Base-by-base conservation (phyloP, 768 basidiomycete species). In the Lyophyllum semitale region DNA sequence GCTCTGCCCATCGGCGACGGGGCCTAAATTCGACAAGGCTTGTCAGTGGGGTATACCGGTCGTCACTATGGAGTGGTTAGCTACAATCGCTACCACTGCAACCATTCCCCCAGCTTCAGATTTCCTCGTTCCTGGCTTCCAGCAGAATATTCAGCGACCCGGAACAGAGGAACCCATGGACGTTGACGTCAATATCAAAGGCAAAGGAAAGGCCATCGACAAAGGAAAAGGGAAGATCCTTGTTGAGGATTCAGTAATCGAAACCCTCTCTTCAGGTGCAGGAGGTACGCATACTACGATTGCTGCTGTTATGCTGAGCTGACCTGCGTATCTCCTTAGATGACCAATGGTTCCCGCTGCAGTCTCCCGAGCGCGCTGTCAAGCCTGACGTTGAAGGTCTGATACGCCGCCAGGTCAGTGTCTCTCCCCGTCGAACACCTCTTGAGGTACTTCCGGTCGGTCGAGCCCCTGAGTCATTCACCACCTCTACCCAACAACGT, bases 21-120 rank as follows among this genome's bases (percentile, higher is more conserved):
- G 95, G 15, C 74, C 77, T 22, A 96, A 97, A 66, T 91, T 82
- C 48, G 82, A 86, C 15, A 92, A 88, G 66, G 93, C 94, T 2
- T 64, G 68, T 35, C 84, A 91, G 65, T 96, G 95, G 94, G 78
- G 77, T 13, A 81, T 89, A 8, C 85, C 87, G 0, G 83, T 91
- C n/a, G 77, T 95, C 20, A 76, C 79, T 33, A 74, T 88, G 67
- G 73, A 72, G 8, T 97, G 93, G 93, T 65, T 97, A 17, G 75
- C 76, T 12, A 72, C 74, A 0, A 82, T 92, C 59, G 85, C 80
- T 8, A 66, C 63, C 25, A 77, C 70, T 0, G 91, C 89, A 0
- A 46, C 43, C 1, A 66, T 91, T 33, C 82, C 81, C 0, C 25
- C 48, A 0, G 59, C 68, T 3, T 55, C 70, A 9, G 65, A 62